Evolutionary conservation across 2,329 filamentous ascomycete species (phyloP).

Genomic region (Colletotrichum theobromicola): DNA sequence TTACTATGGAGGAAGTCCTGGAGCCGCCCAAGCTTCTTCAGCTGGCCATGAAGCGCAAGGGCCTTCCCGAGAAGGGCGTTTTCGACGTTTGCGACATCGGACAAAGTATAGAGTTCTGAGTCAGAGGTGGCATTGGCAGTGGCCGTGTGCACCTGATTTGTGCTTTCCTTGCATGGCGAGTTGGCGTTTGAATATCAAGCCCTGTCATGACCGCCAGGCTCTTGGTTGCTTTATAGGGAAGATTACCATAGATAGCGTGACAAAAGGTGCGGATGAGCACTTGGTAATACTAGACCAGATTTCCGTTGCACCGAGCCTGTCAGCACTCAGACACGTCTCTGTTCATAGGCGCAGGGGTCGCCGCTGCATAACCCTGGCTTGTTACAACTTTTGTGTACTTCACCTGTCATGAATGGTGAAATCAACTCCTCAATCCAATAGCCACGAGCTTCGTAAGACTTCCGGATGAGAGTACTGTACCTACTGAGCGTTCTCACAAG

Average conservation of each 20-base stretch:
- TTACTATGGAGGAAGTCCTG: conserved; percentile 84
- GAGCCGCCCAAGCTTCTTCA: conserved; percentile 79
- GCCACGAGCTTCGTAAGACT: background rate
- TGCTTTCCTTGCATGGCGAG: background rate
- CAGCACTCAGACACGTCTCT: background rate
- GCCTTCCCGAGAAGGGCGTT: conserved; percentile 71
- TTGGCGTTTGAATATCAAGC: background rate
- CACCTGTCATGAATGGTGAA: background rate
- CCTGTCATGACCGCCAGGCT: background rate
- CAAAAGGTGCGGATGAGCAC: background rate
- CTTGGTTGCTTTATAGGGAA: background rate
- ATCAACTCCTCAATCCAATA: background rate
- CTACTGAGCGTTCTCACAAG: background rate
- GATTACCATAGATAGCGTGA: background rate
- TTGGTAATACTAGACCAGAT: background rate
- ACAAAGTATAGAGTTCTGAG: conserved; percentile 77
- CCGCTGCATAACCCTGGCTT: background rate
- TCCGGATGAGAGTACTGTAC: background rate
- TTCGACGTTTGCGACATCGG: conserved; percentile 88
- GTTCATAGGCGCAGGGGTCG: background rate
- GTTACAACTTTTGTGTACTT: background rate
- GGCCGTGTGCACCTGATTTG: background rate
- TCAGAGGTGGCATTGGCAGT: background rate
- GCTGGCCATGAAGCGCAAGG: conserved; percentile 72
- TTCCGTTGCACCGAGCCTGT: background rate